Evolutionary conservation across 192 early-diverging fungal species (phyloP).

Genomic region (Coemansia aciculifera): DNA sequence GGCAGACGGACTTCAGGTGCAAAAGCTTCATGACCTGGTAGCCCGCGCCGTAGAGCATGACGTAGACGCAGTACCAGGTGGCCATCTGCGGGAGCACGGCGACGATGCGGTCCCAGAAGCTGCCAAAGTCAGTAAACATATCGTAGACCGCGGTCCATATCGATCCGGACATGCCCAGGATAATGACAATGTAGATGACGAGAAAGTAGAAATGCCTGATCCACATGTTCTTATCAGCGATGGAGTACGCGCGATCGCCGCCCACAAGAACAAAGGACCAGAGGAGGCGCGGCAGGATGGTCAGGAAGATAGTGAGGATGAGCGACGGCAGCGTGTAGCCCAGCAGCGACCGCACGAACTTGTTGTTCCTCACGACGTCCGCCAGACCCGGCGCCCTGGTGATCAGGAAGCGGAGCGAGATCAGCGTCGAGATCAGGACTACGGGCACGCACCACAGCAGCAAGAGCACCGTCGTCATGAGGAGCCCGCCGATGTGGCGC

Average conservation of each 20-base stretch:
- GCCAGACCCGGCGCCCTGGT: slow-evolving; percentile 63
- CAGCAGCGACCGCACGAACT: slow-evolving; percentile 62
- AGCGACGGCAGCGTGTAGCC: slow-evolving; percentile 72
- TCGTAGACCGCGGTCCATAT: slow-evolving; percentile 63
- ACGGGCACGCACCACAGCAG: slow-evolving; percentile 77
- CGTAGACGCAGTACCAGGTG: slow-evolving; percentile 76
- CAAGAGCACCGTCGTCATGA: slow-evolving; percentile 62
- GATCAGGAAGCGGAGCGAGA: slow-evolving; percentile 63
- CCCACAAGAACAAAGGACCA: slow-evolving; percentile 48
- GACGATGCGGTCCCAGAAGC: slow-evolving; percentile 63
- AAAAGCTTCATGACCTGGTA: slow-evolving; percentile 67
- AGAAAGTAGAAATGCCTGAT: slow-evolving; percentile 71
- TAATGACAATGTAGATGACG: slow-evolving; percentile 71
- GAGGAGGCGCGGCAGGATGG: slow-evolving; percentile 67
- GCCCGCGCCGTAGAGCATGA: slow-evolving; percentile 71
- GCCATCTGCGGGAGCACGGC: slow-evolving; percentile 66
- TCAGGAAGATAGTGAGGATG: slow-evolving; percentile 70
- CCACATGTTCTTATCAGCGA: slow-evolving; percentile 53
- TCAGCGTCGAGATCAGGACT: slow-evolving; percentile 65
- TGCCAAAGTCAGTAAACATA: slow-evolving; percentile 65
- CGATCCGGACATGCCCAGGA: slow-evolving; percentile 70
- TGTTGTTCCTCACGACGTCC: slow-evolving; percentile 58
- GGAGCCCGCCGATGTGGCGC: slow-evolving; percentile 58
- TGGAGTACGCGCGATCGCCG: slow-evolving; percentile 44
- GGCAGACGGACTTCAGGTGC: slow-evolving; percentile 63